phyloP scores from a whole-genome alignment of 805 yeast species.

The Diddensiella transvaalensis region DNA sequence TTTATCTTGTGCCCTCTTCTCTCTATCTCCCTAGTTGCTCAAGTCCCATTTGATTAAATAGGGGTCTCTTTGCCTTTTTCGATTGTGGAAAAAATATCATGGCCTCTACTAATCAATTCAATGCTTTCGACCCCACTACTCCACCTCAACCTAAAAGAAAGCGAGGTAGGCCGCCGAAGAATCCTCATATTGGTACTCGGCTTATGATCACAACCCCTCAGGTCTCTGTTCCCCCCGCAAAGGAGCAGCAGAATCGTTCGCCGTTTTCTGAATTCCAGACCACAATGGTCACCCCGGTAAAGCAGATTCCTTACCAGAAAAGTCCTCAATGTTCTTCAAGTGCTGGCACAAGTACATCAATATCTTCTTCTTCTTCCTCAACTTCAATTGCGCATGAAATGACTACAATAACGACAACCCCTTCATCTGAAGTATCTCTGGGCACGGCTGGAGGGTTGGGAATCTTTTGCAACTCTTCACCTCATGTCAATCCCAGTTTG shows the following conservation, averaged over 20 bases:
- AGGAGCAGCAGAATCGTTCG: neutral
- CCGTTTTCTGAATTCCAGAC: constrained; percentile 13
- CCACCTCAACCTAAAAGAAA: constrained; percentile 13
- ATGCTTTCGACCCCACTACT: neutral
- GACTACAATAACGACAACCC: neutral
- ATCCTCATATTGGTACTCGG: constrained; percentile 22
- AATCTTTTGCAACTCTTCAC: constrained; percentile 10
- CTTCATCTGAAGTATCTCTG: neutral
- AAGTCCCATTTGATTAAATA: no score
- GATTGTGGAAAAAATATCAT: no score
- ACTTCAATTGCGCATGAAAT: no score
- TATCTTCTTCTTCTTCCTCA: neutral
- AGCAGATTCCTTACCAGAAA: neutral
- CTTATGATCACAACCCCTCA: constrained; percentile 21
- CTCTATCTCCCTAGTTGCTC: no score
- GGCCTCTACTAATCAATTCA: neutral
- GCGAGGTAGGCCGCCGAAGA: constrained; percentile 25
- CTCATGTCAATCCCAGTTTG: constrained; percentile 17
- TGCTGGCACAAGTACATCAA: constrained; percentile 2
- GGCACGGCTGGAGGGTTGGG: constrained; percentile 8
- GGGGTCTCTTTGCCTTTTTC: no score
- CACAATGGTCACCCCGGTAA: neutral
- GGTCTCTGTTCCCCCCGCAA: constrained; percentile 9
- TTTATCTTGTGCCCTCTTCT: no score
- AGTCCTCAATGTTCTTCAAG: neutral